Percentiles rank a stretch among this genome's conserved stretches.
phyloP scores from a whole-genome alignment of 768 basidiomycete species.

The Psilocybe cyanescens region DNA sequence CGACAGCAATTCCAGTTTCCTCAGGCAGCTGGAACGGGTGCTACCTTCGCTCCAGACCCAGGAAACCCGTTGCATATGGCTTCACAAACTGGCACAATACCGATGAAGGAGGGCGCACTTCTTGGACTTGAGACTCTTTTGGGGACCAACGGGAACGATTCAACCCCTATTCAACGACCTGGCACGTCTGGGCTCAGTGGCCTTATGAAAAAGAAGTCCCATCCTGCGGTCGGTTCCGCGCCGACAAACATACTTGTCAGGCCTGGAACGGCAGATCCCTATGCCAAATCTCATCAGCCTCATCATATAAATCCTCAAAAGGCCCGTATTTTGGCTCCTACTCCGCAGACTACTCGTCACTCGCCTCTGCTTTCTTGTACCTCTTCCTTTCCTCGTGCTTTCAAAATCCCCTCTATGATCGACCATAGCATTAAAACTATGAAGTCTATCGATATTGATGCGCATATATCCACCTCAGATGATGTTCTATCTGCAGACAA shows the following conservation, averaged over 20 bases:
- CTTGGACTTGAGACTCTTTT: background rate
- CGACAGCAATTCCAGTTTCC: slow-evolving; percentile 21
- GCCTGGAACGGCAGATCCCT: slow-evolving; percentile 34
- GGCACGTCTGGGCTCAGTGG: slow-evolving; percentile 17
- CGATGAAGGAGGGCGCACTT: background rate
- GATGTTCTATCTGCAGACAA: background rate
- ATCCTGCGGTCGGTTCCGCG: slow-evolving; percentile 14
- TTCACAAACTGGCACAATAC: background rate
- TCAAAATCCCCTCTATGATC: slow-evolving; percentile 23
- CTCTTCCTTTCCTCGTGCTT: slow-evolving; percentile 14
- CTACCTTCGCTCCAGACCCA: slow-evolving; percentile 9
- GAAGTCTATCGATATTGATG: slow-evolving; percentile 16
- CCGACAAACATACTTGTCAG: slow-evolving; percentile 12
- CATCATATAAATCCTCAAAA: background rate
- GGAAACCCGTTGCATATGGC: slow-evolving; percentile 15
- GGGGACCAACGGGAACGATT: background rate
- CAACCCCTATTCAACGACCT: background rate
- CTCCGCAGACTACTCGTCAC: slow-evolving; percentile 25
- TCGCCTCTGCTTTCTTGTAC: slow-evolving; percentile 22
- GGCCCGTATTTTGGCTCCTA: slow-evolving; percentile 23
- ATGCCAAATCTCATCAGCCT: slow-evolving; percentile 9
- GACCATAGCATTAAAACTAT: slow-evolving; percentile 7
- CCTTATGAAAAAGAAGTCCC: slow-evolving; percentile 12
- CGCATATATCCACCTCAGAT: slow-evolving; percentile 31
- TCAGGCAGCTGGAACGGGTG: slow-evolving; percentile 2